Base-by-base conservation (phyloP, 2,329 filamentous ascomycete genomes). In the Pestalotiopsis sp. region DNA sequence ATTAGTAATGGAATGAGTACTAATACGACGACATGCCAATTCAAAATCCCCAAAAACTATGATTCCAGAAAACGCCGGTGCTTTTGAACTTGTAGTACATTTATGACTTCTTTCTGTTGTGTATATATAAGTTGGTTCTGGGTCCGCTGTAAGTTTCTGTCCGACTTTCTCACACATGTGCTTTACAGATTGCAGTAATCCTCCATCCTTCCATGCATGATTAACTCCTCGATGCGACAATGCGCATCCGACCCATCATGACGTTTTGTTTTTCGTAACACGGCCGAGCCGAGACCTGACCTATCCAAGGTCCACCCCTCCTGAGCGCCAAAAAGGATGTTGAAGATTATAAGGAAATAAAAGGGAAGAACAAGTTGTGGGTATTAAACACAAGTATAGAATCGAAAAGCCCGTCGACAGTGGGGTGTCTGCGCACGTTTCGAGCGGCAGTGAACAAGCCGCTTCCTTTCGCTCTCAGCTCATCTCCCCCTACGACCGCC, bases 171-270 rank as follows among this genome's bases (percentile, higher is more conserved):
- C 24, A 55, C 62, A 13, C 10, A 38, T 56, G 52, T 65, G 40
- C 62, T 65, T 44, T 22, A 26, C n/a, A 38, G 24, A 35, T 14
- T 44, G 20, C 22, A 56, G 10, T 20, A 26, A 52, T 48, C 14
- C 22, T 20, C 59, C 24, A 5, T 38, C 61, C 20, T 14, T 52
- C 39, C 24, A 30, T 48, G 52, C 39, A 65, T 44, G 39, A 66
- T 66, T 66, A 66, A 66, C 64, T 66, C 64, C 64, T 40, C 35
- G 64, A 66, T n/a, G 30, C 64, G 63, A 59, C 48, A 40, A 40
- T 44, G 52, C 64, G 30, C 55, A 58, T 14, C 22, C 64, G 58
- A 59, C 35, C 55, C 35, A 39, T 66, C 64, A 66, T 66, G 30
- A 59, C 13, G 39, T 66, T 66, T 58, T 66, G 52, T 24, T 22